Base-by-base conservation (phyloP, 495 filamentous ascomycete genomes). In the Parachaetomium inaequale region DNA sequence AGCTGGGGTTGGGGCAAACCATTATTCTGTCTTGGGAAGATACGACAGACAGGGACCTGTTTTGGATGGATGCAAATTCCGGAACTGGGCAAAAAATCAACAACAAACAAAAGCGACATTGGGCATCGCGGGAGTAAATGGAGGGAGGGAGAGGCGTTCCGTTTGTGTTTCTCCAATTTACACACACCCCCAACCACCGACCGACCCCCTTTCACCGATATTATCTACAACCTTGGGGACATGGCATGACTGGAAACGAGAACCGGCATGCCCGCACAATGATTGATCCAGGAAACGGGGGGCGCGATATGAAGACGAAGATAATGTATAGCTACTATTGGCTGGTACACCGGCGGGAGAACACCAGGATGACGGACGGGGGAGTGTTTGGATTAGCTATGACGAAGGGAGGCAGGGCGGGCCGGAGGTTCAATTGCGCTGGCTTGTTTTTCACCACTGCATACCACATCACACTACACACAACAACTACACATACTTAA, bases 11-110 rank as follows among this genome's bases (percentile, higher is more conserved):
- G n/a, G 4, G 26, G 49, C 26, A 52, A 7, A 15, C 11, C 11
- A 25, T n/a, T 7, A 17, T 14, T 53, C 50, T 53, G 50, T 55
- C 32, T 55, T 40, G 52, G 52, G 52, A 55, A 55, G 52, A 42
- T 7, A 55, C 15, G 31, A 36, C 34, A 40, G 34, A 46, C 42
- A 23, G 8, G 42, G 42, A 11, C 42, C 19, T 19, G 42, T 46
- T 46, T 46, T 46, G 42, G 42, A 46, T 46, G 42, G 15, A 46
- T n/a, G n/a, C n/a, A 23, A 17, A 36, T 46, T 46, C 42, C 19
- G 42, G 42, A 10, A 46, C n/a, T 7, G 42, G 38, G 42, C n/a
- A 19, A 46, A 46, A 10, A 6, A 46, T 23, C 19, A 23, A 15
- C 46, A 28, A 28, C 23, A 26, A 28, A 28, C 23, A 26, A 15